Conservation (phyloP, 371 early-diverging fungal genomes). For the Mortierella sp. region DNA sequence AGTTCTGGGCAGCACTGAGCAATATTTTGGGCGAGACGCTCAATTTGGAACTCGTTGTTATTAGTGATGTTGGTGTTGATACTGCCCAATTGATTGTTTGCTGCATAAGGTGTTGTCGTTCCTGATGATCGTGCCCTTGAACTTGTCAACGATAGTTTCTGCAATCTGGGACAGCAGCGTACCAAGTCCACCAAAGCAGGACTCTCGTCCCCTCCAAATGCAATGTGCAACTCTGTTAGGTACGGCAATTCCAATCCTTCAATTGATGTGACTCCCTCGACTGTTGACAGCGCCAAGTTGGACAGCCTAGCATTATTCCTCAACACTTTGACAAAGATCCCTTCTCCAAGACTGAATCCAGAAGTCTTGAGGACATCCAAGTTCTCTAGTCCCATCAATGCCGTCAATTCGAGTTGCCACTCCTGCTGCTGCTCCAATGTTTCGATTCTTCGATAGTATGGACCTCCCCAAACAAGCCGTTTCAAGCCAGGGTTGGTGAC, state of each 20-base stretch:
- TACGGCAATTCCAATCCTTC: conserved; percentile 39
- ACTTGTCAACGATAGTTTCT: conserved; percentile 31
- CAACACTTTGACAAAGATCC: conserved; percentile 47
- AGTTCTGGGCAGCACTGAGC: conserved; percentile 42
- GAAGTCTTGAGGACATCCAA: conserved; percentile 40
- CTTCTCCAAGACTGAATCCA: conserved; percentile 46
- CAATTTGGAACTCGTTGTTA: conserved; percentile 15
- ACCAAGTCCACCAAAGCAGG: conserved; percentile 42
- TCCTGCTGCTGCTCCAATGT: conserved; percentile 46
- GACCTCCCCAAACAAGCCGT: conserved; percentile 45
- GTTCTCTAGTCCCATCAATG: conserved; percentile 34
- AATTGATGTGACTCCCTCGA: conserved; percentile 44
- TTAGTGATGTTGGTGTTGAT: conserved; percentile 11
- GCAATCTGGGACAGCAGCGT: conserved; percentile 37
- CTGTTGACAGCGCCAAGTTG: conserved; percentile 33
- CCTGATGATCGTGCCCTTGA: conserved; percentile 23
- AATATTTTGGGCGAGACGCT: conserved; percentile 31
- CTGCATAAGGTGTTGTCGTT: conserved; percentile 5
- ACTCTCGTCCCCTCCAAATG: conserved; percentile 37
- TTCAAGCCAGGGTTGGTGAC: conserved; percentile 35
- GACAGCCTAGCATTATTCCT: conserved; percentile 44
- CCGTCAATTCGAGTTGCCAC: conserved; percentile 35
- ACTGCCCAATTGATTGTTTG: background rate
- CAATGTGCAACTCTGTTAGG: conserved; percentile 36
- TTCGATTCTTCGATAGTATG: conserved; percentile 32